Evolutionary conservation across 768 basidiomycete genomes (phyloP).

Genomic region (Albatrellus ellisii): DNA sequence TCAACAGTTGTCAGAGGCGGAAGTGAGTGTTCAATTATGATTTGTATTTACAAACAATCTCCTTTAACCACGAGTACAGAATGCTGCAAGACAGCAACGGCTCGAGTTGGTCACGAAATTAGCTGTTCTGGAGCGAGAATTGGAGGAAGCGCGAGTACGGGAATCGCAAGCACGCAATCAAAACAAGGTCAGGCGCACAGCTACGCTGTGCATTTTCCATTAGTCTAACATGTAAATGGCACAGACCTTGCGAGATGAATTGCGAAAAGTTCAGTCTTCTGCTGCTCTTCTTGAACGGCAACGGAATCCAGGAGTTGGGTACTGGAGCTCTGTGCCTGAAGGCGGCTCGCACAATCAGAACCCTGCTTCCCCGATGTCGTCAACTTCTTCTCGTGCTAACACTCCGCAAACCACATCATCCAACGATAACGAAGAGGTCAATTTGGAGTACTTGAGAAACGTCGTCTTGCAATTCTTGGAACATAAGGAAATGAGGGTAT

Average conservation of each 20-base stretch:
- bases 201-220: neutral
- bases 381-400: constrained; percentile 24
- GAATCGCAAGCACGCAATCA: constrained; percentile 58
- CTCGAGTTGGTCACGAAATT: constrained; percentile 37
- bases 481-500: constrained; percentile 94
- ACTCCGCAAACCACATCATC: constrained; percentile 20
- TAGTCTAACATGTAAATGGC: no score
- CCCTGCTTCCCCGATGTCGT: constrained; percentile 26
- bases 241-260: constrained; percentile 83
- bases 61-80: constrained; percentile 20
- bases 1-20: constrained; percentile 37
- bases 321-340: constrained; percentile 53
- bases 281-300: constrained; percentile 82
- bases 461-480: constrained; percentile 96
- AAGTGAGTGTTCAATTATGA: constrained; percentile 34
- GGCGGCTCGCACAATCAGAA: constrained; percentile 16
- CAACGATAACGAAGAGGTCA: constrained; percentile 80
- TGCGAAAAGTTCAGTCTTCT: constrained; percentile 92
- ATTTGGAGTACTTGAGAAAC: constrained; percentile 91
- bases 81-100: constrained; percentile 29
- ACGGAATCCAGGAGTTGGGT: constrained; percentile 88
- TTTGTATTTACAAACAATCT: neutral
- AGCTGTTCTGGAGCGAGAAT: constrained; percentile 42
- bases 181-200: constrained; percentile 53
- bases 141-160: constrained; percentile 61